Evolutionary conservation across 1,284 basidiomycete species (phyloP).

Genomic region (Apiotrichum gracile): DNA sequence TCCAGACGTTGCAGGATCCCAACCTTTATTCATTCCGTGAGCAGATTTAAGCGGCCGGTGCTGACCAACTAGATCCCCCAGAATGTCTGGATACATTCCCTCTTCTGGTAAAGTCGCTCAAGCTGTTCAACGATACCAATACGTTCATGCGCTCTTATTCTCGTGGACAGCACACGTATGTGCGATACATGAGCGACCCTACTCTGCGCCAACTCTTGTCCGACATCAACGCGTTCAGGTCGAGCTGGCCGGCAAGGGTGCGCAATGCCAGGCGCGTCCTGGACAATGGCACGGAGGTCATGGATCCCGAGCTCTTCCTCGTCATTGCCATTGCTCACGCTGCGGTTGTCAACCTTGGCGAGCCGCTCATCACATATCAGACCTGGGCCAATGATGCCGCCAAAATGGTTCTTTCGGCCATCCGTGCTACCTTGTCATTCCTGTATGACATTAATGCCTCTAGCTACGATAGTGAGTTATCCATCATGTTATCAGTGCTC

Average conservation of each 20-base stretch:
- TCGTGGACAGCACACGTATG: conserved; percentile 24
- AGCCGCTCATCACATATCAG: conserved; percentile 34
- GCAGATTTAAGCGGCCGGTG: background rate
- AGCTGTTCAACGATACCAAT: conserved; percentile 50
- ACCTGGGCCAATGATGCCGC: conserved; percentile 34
- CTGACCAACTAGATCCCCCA: conserved; percentile 15
- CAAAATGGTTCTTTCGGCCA: conserved; percentile 32
- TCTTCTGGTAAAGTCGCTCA: conserved; percentile 59
- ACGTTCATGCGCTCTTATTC: conserved; percentile 33
- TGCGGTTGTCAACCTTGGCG: conserved; percentile 29
- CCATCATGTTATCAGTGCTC: background rate
- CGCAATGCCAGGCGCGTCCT: conserved; percentile 23
- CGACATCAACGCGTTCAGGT: conserved; percentile 35
- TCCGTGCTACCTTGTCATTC: conserved; percentile 37
- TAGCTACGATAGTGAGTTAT: conserved; percentile 34
- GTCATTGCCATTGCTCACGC: conserved; percentile 30
- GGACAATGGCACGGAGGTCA: conserved; percentile 6
- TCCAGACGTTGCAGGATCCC: conserved; percentile 29
- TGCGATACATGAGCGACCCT: conserved; percentile 27
- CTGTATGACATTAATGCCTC: conserved; percentile 40
- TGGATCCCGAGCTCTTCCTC: conserved; percentile 33
- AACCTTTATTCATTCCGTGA: conserved; percentile 17
- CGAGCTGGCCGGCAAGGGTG: conserved; percentile 29
- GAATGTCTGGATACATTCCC: conserved; percentile 50
- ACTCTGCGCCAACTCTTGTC: conserved; percentile 23